Percentiles rank a stretch among this genome's conserved stretches.
phyloP scores from a whole-genome alignment of 2,329 filamentous ascomycete species.

The Dryadomyces quercus-mongolicae region DNA sequence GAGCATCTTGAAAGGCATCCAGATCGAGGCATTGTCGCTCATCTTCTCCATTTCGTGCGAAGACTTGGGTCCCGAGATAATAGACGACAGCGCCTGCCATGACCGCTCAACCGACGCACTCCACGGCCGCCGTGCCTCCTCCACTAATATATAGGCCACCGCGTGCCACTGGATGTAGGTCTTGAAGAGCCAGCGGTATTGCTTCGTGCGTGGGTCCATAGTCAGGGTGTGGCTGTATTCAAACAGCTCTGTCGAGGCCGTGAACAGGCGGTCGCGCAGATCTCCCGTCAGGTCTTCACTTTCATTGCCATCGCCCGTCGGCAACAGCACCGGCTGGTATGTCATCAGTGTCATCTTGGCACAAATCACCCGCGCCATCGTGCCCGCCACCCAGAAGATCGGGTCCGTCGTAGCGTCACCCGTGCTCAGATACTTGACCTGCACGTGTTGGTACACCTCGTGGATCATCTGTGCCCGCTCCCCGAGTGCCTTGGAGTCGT shows the following conservation, averaged over 20 bases:
- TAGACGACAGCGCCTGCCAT: conserved; percentile 18
- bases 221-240: conserved; percentile 45
- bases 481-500: conserved; percentile 22
- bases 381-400: conserved; percentile 39
- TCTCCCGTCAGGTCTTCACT: conserved; percentile 16
- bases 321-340: conserved; percentile 38
- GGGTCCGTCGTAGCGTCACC: conserved; percentile 31
- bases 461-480: conserved; percentile 27
- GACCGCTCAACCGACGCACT: conserved; percentile 17
- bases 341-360: conserved; percentile 43
- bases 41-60: conserved; percentile 31
- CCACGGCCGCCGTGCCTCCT: conserved; percentile 32
- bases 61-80: conserved; percentile 17
- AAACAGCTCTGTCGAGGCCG: conserved; percentile 40
- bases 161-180: conserved; percentile 49
- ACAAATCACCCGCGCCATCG: conserved; percentile 35
- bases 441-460: conserved; percentile 26
- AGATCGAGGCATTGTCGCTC: conserved; percentile 34
- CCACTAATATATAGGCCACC: conserved; percentile 42
- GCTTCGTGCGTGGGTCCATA: conserved; percentile 31
- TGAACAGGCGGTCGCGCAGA: conserved; percentile 27
- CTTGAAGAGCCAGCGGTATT: conserved; percentile 47
- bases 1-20: conserved; percentile 41
- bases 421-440: conserved; percentile 39
- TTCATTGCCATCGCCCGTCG: conserved; percentile 20